Percentiles rank a stretch among this genome's conserved stretches.
Evolutionary conservation across 1,139 yeast species (phyloP).

Genomic region (Meyerozyma guilliermondii): DNA sequence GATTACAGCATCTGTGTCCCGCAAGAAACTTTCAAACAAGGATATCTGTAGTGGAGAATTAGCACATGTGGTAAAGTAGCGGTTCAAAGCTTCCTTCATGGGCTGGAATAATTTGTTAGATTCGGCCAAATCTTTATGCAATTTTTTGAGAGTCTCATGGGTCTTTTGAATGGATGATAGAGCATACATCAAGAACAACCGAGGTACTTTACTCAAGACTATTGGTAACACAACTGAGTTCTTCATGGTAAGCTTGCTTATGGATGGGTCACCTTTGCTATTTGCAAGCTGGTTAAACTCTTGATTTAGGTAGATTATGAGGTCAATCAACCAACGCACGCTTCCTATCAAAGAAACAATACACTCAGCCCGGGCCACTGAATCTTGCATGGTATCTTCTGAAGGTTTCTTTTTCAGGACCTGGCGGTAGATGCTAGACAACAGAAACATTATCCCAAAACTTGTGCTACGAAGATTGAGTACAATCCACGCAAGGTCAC

Average conservation of each 20-base stretch:
- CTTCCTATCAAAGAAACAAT: constrained; percentile 63
- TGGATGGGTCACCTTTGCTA: constrained; percentile 15
- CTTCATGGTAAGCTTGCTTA: constrained; percentile 20
- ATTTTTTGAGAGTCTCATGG: constrained; percentile 50
- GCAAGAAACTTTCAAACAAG: constrained; percentile 57
- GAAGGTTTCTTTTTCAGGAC: constrained; percentile 46
- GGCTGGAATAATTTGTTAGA: constrained; percentile 43
- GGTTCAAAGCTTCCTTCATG: constrained; percentile 48
- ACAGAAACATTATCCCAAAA: constrained; percentile 69
- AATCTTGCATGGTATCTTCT: constrained; percentile 50
- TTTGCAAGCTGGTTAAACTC: constrained; percentile 48
- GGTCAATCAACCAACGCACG: constrained; percentile 75
- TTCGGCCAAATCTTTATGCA: constrained; percentile 39
- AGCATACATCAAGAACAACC: constrained; percentile 65
- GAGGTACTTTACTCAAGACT: constrained; percentile 61
- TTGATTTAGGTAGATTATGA: constrained; percentile 61
- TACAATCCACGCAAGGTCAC: constrained; percentile 62
- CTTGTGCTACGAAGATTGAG: constrained; percentile 67
- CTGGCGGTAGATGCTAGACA: constrained; percentile 56
- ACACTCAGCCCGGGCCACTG: constrained; percentile 52
- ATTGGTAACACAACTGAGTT: constrained; percentile 47
- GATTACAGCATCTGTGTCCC: constrained; percentile 41
- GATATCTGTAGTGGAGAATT: constrained; percentile 55
- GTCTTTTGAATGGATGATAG: constrained; percentile 66
- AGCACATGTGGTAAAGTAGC: constrained; percentile 49